Evolutionary conservation across 202 grass and related monocot genomes (phyloP).

Genomic region (Eragrostis tef): DNA sequence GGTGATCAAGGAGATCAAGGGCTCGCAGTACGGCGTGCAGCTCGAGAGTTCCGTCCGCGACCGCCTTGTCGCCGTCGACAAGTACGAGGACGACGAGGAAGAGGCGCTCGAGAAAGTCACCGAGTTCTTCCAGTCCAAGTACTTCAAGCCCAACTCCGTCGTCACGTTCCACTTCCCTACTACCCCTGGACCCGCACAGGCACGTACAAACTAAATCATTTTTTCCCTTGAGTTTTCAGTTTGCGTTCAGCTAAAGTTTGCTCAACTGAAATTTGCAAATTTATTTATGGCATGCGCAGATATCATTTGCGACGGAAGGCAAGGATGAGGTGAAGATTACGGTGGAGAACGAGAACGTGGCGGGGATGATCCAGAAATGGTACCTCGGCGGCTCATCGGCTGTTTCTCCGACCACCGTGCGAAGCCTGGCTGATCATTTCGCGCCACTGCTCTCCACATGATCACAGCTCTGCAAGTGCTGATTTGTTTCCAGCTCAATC

Average conservation of each 20-base stretch:
- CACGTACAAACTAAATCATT: background rate
- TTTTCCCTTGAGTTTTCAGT: no score
- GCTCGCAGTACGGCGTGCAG: constrained; percentile 87
- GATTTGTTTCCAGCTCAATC: background rate
- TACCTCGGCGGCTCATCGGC: constrained; percentile 65
- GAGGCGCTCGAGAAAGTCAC: constrained; percentile 70
- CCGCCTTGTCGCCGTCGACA: constrained; percentile 59
- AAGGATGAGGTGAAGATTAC: constrained; percentile 60
- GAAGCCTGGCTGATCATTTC: constrained; percentile 56
- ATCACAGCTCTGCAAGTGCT: background rate
- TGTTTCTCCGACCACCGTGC: constrained; percentile 67
- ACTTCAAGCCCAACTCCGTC: constrained; percentile 67
- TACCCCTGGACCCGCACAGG: constrained; percentile 42
- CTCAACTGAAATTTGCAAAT: background rate
- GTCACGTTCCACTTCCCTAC: constrained; percentile 65
- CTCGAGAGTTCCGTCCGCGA: constrained; percentile 83
- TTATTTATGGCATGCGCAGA: no score
- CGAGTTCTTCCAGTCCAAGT: constrained; percentile 77
- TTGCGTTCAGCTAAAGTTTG: no score
- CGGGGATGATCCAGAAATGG: constrained; percentile 80
- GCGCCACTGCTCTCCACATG: constrained; percentile 45
- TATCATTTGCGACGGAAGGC: constrained; percentile 71
- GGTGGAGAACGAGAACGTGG: constrained; percentile 64
- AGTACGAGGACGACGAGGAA: constrained; percentile 80
- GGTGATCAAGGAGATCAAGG: constrained; percentile 96